A percentile compares a stretch with the other conserved stretches of the same genome.
Conservation (phyloP, 2,329 filamentous ascomycete species). For the Fusarium nanum region DNA sequence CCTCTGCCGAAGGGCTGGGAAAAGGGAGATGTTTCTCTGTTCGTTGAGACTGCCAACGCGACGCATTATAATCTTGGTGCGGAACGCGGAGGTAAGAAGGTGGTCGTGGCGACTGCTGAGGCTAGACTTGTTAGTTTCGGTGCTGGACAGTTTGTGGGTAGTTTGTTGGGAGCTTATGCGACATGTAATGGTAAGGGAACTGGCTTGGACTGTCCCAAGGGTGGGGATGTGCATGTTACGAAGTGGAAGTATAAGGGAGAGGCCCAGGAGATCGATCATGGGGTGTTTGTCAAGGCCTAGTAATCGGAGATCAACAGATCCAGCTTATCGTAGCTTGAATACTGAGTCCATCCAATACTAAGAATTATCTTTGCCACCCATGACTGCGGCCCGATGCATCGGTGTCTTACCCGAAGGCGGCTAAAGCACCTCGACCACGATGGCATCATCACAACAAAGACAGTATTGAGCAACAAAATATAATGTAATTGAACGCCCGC, state of each 20-base stretch:
- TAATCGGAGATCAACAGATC: not conserved
- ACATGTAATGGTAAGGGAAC: conserved; percentile 29
- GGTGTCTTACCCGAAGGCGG: not conserved
- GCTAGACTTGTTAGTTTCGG: conserved; percentile 28
- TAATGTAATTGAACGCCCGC: not conserved
- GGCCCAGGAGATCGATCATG: conserved; percentile 21
- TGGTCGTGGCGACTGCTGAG: conserved; percentile 8
- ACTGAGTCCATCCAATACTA: not conserved
- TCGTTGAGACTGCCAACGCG: conserved; percentile 12
- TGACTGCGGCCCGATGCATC: not conserved
- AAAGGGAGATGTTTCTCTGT: not conserved
- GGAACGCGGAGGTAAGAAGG: not conserved
- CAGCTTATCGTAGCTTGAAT: not conserved
- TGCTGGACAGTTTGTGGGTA: conserved; percentile 16
- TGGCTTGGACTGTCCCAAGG: conserved; percentile 13
- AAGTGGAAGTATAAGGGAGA: conserved; percentile 21
- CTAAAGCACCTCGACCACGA: not conserved
- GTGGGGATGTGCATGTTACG: conserved; percentile 11
- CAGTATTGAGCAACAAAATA: not conserved
- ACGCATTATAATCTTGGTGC: conserved; percentile 29
- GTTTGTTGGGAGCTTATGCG: conserved; percentile 27
- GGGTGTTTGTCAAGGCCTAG: conserved; percentile 4
- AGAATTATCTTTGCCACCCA: not conserved
- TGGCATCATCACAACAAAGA: not conserved
- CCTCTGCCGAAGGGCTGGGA: conserved; percentile 24